These are phyloP conservation scores for Cladosporium oxysporum DNA, from an alignment of 2,329 filamentous ascomycete genomes.

Conservation along the genomic window DNA sequence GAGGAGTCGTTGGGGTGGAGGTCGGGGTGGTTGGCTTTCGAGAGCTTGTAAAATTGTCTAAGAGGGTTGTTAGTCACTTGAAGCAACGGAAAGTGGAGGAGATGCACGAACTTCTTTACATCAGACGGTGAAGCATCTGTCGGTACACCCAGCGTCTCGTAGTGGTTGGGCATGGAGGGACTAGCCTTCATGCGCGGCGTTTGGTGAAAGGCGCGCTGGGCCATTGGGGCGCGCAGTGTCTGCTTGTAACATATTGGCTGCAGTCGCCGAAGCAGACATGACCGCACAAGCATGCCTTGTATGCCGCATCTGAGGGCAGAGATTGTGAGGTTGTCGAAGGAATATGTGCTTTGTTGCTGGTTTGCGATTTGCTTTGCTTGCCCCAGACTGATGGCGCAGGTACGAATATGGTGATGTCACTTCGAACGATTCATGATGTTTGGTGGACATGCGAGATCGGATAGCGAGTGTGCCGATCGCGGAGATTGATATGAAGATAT, in stretches of 20 bases:
- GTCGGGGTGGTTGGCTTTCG: slow-evolving; percentile 91
- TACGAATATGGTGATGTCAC: slow-evolving; percentile 7
- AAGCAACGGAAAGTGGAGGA: neutral
- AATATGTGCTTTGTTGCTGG: neutral
- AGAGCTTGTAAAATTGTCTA: slow-evolving; percentile 79
- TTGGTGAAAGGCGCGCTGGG: slow-evolving; percentile 44
- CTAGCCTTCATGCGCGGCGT: slow-evolving; percentile 41
- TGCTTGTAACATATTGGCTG: slow-evolving; percentile 23
- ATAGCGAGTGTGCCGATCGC: neutral
- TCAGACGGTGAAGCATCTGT: slow-evolving; percentile 69
- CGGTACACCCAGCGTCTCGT: slow-evolving; percentile 76
- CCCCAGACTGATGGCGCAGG: slow-evolving; percentile 1
- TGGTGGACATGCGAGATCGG: neutral
- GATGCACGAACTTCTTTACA: slow-evolving; percentile 71
- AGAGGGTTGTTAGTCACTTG: neutral
- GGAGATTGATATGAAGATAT: neutral
- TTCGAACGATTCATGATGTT: neutral
- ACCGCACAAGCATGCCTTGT: slow-evolving; percentile 36
- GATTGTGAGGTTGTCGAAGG: neutral
- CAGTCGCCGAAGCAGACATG: slow-evolving; percentile 33
- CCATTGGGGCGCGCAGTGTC: neutral
- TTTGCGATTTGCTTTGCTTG: neutral
- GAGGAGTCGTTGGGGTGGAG: slow-evolving; percentile 74
- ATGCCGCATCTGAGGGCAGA: slow-evolving; percentile 24
- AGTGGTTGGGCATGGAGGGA: slow-evolving; percentile 63